Evolutionary conservation across 768 basidiomycete genomes (phyloP).

Genomic region (Phlegmacium glaucopus): DNA sequence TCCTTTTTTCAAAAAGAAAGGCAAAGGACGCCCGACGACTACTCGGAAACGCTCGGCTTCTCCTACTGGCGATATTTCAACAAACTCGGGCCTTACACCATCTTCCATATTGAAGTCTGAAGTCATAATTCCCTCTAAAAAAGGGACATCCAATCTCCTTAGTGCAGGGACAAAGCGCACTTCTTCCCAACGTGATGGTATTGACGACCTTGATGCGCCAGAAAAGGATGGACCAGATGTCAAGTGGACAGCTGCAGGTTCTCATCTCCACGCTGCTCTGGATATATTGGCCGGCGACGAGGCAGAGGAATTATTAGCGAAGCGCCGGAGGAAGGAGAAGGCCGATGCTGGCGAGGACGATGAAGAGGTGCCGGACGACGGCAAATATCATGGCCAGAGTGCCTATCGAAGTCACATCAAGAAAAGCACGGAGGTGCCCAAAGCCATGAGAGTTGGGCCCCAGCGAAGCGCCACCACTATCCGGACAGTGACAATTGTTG

Average conservation of each 20-base stretch:
- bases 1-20: constrained; percentile 82
- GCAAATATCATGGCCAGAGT: constrained; percentile 80
- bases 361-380: constrained; percentile 72
- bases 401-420: constrained; percentile 80
- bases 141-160: constrained; percentile 63
- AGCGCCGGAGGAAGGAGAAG: constrained; percentile 57
- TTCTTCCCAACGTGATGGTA: constrained; percentile 62
- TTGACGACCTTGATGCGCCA: constrained; percentile 44
- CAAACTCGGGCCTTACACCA: constrained; percentile 18
- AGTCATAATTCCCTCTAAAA: constrained; percentile 78
- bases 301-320: constrained; percentile 71
- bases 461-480: constrained; percentile 80
- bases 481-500: constrained; percentile 89
- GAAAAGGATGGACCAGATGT: constrained; percentile 65
- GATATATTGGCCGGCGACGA: constrained; percentile 85
- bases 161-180: constrained; percentile 49
- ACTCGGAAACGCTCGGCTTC: constrained; percentile 73
- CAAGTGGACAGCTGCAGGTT: constrained; percentile 75
- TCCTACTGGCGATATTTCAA: constrained; percentile 37
- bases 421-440: constrained; percentile 81
- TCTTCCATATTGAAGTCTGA: constrained; percentile 52
- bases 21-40: constrained; percentile 74
- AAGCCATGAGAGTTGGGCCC: constrained; percentile 83
- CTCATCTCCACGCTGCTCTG: constrained; percentile 67
- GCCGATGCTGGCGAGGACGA: constrained; percentile 48